Evolutionary conservation across 73 alveolate species (phyloP), one percentile per base, ranked within the genome.

Genomic region (Paramecium sexaurelia): DNA sequence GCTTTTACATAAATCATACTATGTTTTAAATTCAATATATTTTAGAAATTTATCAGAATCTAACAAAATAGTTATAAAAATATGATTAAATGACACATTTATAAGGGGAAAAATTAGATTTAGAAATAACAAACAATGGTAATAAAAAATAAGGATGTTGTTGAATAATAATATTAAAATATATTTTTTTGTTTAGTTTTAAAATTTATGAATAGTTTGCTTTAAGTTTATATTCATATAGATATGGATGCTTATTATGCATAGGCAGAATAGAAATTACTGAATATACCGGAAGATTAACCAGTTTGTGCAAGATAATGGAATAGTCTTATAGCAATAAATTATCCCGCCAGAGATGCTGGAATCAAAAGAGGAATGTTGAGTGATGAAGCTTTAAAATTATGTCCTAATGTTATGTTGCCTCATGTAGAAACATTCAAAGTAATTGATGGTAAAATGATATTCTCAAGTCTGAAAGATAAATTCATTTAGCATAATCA

Each of bases 1-100:
- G 96, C 99, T 1, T 95, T 95, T 82, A 66, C 82, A 29, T 55
- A 84, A 85, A 83, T 92, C 9, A 88, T 88, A 5, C 26, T 36
- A 88, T 55, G 94, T 88, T 68, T 20, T 2, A 78, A 24, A 13
- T 41, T 3, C 9, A 19, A 24, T 22, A 29, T 41, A 78, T 17
- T 17, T 7, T 78, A 78, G 90, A 78, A 33, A 78, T 78, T 3
- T 78, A 78, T 43, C 90, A 78, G 71, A 40, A 37, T 78, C 13
- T 78, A 22, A 41, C 75, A 40, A 78, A 40, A n/a, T 24, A 78
- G 29, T 29, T 40, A 2, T 22, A 45, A 19, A 78, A 78, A 24
- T 78, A 78, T 78, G 90, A 78, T 37, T 17, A 71, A 33, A 71
- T 71, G 57, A 33, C 57, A 32, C 26, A 71, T 33, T 20, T 71